Percentiles rank a stretch among this genome's conserved stretches.
phyloP scores from a whole-genome alignment of 495 filamentous ascomycete genomes.

The Beverwykella pulmonaria region DNA sequence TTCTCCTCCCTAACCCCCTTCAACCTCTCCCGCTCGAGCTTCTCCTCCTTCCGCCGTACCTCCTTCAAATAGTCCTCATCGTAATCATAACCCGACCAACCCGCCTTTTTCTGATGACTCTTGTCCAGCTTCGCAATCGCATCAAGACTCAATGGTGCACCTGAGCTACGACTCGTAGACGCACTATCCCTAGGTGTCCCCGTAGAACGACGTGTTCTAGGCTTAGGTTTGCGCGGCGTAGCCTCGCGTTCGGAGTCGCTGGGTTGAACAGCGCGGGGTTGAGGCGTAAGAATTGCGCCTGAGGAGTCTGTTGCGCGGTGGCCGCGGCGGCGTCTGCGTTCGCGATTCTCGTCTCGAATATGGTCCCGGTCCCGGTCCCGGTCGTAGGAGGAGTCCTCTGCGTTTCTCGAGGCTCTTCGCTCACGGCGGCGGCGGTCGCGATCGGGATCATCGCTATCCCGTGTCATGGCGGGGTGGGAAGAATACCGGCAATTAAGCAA shows the following conservation, averaged over 20 bases:
- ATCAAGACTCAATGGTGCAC: constrained; percentile 41
- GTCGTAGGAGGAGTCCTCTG: constrained; percentile 2
- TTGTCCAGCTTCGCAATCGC: constrained; percentile 46
- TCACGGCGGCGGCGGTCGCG: constrained; percentile 26
- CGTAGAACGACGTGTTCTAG: constrained; percentile 2
- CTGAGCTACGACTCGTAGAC: constrained; percentile 20
- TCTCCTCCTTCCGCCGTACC: constrained; percentile 36
- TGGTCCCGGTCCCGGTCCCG: constrained; percentile 11
- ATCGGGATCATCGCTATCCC: constrained; percentile 8
- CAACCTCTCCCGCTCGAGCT: constrained; percentile 33
- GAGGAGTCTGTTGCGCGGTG: constrained; percentile 47
- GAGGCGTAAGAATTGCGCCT: constrained; percentile 36
- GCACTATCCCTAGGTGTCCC: not conserved
- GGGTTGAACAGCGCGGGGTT: constrained; percentile 11
- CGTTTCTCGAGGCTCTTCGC: constrained; percentile 22
- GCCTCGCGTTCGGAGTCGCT: constrained; percentile 35
- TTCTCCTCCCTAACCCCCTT: constrained; percentile 41
- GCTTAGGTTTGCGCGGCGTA: constrained; percentile 23
- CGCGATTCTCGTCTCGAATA: not conserved
- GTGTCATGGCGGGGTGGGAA: constrained; percentile 22
- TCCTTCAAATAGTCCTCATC: constrained; percentile 40
- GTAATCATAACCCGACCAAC: constrained; percentile 44
- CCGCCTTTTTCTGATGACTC: constrained; percentile 44
- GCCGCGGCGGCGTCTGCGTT: constrained; percentile 26
- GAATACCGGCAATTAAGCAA: not conserved